Base-by-base conservation (phyloP, 805 yeast species). In the Yarrowia porcina region DNA sequence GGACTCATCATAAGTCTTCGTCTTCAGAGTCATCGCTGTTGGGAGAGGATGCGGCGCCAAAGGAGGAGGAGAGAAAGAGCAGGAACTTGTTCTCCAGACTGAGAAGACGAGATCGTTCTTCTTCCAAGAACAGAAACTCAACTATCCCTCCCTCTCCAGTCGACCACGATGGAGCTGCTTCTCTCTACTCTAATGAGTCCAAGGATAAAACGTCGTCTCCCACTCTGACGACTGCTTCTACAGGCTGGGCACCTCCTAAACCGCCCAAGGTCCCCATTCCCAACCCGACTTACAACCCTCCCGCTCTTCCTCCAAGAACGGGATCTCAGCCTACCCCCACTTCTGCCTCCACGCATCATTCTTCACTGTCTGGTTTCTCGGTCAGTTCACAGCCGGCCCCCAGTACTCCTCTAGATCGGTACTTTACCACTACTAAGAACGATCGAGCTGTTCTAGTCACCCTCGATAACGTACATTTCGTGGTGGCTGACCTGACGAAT, bases 1-100 rank as follows among this genome's bases (percentile, higher is more conserved):
- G 85, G 65, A 90, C 86, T 68, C 79, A 82, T 52, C 80, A 88
- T 63, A 80, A 87, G n/a, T 82, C 80, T 54, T 84, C 89, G 0
- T 81, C 86, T 0, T 87, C 83, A 63, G 78, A 84, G 0, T 79
- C 84, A 0, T 63, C 78, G 1, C 21, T 28, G 60, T 17, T 50
- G n/a, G 33, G 56, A 28, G 49, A 56, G 42, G 49, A 28, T 42
- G 65, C 39, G 4, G 28, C 11, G 1, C 41, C 36, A 20, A 62
- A 35, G 13, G 54, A 35, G 27, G 50, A 28, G 10, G 59, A 52
- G 9, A 4, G 59, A 3, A 52, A 52, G 17, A 36, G 59, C 33
- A 25, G 59, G 10, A 52, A 52, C 44, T 25, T 52, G 27, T 52
- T 52, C 17, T 23, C 33, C 2, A 15, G 59, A 11, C 59, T 52